These are phyloP conservation scores for Myochromella boudieri DNA, from an alignment of 768 basidiomycete genomes.

Conservation along the genomic window DNA sequence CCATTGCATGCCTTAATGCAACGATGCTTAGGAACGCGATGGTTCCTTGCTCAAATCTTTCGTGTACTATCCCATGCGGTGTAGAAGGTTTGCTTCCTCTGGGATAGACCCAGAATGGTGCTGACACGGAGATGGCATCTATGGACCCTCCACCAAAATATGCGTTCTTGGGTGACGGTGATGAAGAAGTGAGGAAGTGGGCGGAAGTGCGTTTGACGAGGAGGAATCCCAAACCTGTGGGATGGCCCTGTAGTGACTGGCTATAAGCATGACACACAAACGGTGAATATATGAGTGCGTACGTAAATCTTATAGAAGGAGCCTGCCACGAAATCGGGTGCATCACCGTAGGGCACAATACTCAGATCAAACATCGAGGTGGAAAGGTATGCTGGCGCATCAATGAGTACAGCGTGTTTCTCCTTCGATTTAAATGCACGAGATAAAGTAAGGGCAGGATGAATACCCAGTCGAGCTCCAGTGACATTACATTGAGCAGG, in stretches of 20 bases:
- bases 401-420: slow-evolving; percentile 11
- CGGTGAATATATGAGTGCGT: not conserved
- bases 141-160: slow-evolving; percentile 17
- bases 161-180: not conserved
- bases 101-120: slow-evolving; percentile 14
- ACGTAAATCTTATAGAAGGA: slow-evolving; percentile 18
- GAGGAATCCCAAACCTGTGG: slow-evolving; percentile 15
- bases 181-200: slow-evolving; percentile 6
- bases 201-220: slow-evolving; percentile 16
- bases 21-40: slow-evolving; percentile 13
- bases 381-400: slow-evolving; percentile 17
- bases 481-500: slow-evolving; percentile 19
- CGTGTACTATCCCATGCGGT: slow-evolving; percentile 3
- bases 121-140: slow-evolving; percentile 12
- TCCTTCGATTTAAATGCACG: not conserved
- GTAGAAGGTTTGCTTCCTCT: slow-evolving; percentile 9
- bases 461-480: slow-evolving; percentile 16
- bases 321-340: slow-evolving; percentile 15
- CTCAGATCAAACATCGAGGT: slow-evolving; percentile 15
- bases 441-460: slow-evolving; percentile 7
- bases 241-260: slow-evolving; percentile 9
- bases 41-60: slow-evolving; percentile 15
- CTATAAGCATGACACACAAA: not conserved
- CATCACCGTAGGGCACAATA: slow-evolving; percentile 7
- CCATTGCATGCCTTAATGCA: slow-evolving; percentile 12